Evolutionary conservation across 2,329 filamentous ascomycete genomes (phyloP).

Genomic region (Pseudogymnoascus sp.): DNA sequence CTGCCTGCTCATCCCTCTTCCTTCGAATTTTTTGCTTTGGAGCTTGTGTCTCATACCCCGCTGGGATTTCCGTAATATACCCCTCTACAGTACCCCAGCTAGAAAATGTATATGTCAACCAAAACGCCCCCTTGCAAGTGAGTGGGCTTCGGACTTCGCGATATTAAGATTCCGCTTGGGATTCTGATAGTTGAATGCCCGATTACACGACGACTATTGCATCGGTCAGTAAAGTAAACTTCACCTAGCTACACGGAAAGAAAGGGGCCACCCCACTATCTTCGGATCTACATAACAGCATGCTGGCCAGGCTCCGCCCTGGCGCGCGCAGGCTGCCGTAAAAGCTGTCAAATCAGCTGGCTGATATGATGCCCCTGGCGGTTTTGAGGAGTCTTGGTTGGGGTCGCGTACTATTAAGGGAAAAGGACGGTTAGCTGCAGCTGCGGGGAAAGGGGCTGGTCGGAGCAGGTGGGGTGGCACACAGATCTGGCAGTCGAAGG

Average conservation of each 20-base stretch:
- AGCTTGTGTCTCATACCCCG: background rate
- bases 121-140: background rate
- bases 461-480: background rate
- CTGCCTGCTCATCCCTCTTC: background rate
- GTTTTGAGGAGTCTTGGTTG: background rate
- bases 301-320: background rate
- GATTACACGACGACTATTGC: background rate
- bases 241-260: too few relatives aligned
- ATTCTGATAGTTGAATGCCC: background rate
- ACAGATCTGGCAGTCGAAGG: background rate
- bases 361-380: background rate
- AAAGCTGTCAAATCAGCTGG: background rate
- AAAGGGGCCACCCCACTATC: background rate
- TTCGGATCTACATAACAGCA: background rate
- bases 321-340: background rate
- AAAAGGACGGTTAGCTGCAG: background rate
- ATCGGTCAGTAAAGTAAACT: background rate
- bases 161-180: background rate
- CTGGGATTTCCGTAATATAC: background rate
- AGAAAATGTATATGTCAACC: background rate
- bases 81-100: slow-evolving; percentile 1
- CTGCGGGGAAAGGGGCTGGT: too few relatives aligned
- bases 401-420: background rate
- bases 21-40: too few relatives aligned
- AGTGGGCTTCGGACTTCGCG: background rate